Evolutionary conservation across 75 land plant genomes (phyloP).

Genomic region (Larix kaempferi): DNA sequence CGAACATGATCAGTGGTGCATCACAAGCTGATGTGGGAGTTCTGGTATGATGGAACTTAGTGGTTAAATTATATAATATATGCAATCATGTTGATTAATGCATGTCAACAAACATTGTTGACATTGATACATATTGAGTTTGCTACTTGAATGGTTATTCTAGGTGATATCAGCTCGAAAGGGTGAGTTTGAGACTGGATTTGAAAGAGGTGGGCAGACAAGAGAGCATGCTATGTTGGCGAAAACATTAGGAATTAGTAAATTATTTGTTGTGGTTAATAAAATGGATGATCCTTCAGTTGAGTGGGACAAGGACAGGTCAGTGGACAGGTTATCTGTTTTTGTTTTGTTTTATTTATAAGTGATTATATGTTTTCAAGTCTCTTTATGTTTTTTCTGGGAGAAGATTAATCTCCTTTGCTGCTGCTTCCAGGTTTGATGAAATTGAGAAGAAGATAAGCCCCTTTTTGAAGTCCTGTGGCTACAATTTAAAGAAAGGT

Average conservation of each 20-base stretch:
- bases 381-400: not conserved
- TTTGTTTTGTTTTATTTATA: not conserved
- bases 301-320: constrained; percentile 94
- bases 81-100: not conserved
- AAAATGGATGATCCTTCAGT: constrained; percentile 99
- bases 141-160: not conserved
- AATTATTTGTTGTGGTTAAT: constrained; percentile 89
- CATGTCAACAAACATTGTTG: not conserved
- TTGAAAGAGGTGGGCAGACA: constrained; percentile 97
- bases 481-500: constrained; percentile 98
- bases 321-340: not conserved
- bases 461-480: constrained; percentile 81
- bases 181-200: constrained; percentile 99
- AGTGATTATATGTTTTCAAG: not conserved
- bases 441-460: constrained; percentile 89
- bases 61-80: not conserved
- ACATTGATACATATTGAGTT: not conserved
- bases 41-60: constrained; percentile 45
- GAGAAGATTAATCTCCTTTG: not conserved
- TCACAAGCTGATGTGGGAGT: constrained; percentile 99
- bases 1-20: constrained; percentile 99
- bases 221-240: constrained; percentile 99
- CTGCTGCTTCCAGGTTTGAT: constrained; percentile 67
- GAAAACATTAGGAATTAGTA: constrained; percentile 90
- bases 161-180: constrained; percentile 98